Percentiles rank a stretch among this genome's conserved stretches.
phyloP scores from a whole-genome alignment of 495 filamentous ascomycete genomes.

The Talaromyces stipitatus region DNA sequence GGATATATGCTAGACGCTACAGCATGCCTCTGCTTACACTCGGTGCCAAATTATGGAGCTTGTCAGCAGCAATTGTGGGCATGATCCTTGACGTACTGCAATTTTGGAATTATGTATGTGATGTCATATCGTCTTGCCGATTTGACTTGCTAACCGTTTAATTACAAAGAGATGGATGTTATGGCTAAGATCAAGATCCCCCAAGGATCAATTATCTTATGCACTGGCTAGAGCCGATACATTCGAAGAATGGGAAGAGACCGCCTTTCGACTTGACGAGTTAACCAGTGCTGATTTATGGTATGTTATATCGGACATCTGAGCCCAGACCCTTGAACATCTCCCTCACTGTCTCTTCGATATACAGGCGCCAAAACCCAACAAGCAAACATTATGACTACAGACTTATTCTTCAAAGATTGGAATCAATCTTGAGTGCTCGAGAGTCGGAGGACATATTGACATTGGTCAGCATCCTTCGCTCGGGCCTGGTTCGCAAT shows the following conservation, averaged over 20 bases:
- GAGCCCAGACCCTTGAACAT: background rate
- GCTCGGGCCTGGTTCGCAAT: conserved; percentile 83
- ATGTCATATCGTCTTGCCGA: background rate
- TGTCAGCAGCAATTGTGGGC: conserved; percentile 40
- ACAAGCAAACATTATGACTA: conserved; percentile 83
- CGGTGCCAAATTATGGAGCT: conserved; percentile 19
- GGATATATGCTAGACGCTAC: background rate
- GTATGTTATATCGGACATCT: conserved; percentile 29
- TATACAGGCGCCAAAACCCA: conserved; percentile 67
- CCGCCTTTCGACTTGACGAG: conserved; percentile 72
- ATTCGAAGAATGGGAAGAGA: conserved; percentile 80
- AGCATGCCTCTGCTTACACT: conserved; percentile 15
- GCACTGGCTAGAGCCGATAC: conserved; percentile 51
- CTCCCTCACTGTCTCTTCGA: background rate
- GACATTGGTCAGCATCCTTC: conserved; percentile 67
- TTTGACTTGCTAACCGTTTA: background rate
- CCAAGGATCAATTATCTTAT: conserved; percentile 23
- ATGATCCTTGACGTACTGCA: conserved; percentile 54
- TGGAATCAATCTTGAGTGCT: conserved; percentile 62
- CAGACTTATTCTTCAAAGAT: conserved; percentile 70
- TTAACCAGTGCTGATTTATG: conserved; percentile 73
- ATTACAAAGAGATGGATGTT: conserved; percentile 8
- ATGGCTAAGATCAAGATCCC: conserved; percentile 35
- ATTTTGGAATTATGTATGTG: conserved; percentile 56
- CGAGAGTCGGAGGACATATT: conserved; percentile 72